Evolutionary conservation across 352 stramenopile species (phyloP), one percentile per base, ranked within the genome.

Genomic region (Paralagenidium karlingii): DNA sequence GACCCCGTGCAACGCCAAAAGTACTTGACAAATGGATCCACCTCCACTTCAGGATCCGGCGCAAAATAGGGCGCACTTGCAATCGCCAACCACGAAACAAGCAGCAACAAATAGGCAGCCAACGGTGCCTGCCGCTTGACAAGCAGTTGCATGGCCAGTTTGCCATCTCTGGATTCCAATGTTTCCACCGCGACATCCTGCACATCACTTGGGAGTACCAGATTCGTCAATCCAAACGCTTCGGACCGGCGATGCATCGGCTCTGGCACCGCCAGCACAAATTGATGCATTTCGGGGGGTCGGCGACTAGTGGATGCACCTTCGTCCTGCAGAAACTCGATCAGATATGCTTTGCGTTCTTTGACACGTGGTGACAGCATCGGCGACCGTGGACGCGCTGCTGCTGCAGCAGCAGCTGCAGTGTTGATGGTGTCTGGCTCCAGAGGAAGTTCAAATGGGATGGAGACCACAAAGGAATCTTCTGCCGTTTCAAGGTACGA

Each of bases 1-100:
- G 77, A 87, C 24, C 70, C 77, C 4, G 52, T 82, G 19, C 67
- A 82, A 16, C 77, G 73, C 77, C 77, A 90, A 40, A 90, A 90
- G 1, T 87, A 46, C 45, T 90, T 87, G 33, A 90, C 57, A 51
- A 90, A 86, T 10, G 77, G 73, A 20, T 86, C 60, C 34, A 87
- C 77, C 24, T 60, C 64, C 9, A 56, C 50, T 27, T 90, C 70
- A 43, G 84, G 51, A 31, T 90, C 68, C 18, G 87, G 57, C 7
- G 73, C 77, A 4, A 71, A 62, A 6, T 74, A 73, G 55, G 87
- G 68, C 16, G 73, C 87, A 34, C 73, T 81, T n/a, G n/a, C n/a
- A 34, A 87, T 86, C 13, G 74, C 76, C 12, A 86, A 37, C 8
- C 87, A 47, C n/a, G 73, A 71, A 8, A 65, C 60, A 13, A 86